These are phyloP conservation scores for Kluyveromyces sp. DNA, from an alignment of 1,139 yeast genomes.

Conservation along the genomic window DNA sequence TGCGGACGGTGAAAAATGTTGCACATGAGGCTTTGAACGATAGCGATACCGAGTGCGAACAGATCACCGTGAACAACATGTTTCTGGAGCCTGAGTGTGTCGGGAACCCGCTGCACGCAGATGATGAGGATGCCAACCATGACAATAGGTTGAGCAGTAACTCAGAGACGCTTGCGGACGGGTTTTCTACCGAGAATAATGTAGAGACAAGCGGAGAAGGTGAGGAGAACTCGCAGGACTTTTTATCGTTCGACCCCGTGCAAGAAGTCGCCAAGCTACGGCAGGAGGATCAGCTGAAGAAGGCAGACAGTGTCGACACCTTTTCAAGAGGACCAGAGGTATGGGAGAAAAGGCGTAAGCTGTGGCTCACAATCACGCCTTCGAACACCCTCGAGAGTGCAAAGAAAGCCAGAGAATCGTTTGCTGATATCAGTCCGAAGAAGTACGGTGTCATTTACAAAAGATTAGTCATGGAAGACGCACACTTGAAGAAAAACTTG, in stretches of 20 bases:
- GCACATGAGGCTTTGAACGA: slow-evolving; percentile 10
- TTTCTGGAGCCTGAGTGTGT: slow-evolving; percentile 5
- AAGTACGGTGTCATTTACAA: slow-evolving; percentile 51
- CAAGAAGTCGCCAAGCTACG: slow-evolving; percentile 29
- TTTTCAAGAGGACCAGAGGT: slow-evolving; percentile 42
- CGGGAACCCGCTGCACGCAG: neutral
- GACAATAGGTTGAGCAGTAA: slow-evolving; percentile 18
- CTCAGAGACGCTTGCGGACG: slow-evolving; percentile 16
- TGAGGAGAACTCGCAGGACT: slow-evolving; percentile 10
- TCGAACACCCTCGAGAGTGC: slow-evolving; percentile 15
- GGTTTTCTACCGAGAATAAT: slow-evolving; percentile 5
- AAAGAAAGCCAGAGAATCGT: slow-evolving; percentile 15
- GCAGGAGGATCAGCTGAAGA: slow-evolving; percentile 12
- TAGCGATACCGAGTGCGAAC: slow-evolving; percentile 9
- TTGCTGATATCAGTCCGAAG: slow-evolving; percentile 31
- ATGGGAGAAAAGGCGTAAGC: slow-evolving; percentile 52
- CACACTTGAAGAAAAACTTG: slow-evolving; percentile 47
- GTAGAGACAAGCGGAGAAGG: neutral
- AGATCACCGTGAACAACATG: slow-evolving; percentile 5
- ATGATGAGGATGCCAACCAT: neutral
- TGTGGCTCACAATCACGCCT: slow-evolving; percentile 44
- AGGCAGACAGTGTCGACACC: slow-evolving; percentile 11
- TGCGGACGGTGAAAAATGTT: slow-evolving; percentile 4
- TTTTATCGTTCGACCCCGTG: slow-evolving; percentile 28
- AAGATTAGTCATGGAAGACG: slow-evolving; percentile 51